These are phyloP conservation scores for Rostrohypoxylon terebratum DNA, from an alignment of 495 filamentous ascomycete species.

Conservation along the genomic window DNA sequence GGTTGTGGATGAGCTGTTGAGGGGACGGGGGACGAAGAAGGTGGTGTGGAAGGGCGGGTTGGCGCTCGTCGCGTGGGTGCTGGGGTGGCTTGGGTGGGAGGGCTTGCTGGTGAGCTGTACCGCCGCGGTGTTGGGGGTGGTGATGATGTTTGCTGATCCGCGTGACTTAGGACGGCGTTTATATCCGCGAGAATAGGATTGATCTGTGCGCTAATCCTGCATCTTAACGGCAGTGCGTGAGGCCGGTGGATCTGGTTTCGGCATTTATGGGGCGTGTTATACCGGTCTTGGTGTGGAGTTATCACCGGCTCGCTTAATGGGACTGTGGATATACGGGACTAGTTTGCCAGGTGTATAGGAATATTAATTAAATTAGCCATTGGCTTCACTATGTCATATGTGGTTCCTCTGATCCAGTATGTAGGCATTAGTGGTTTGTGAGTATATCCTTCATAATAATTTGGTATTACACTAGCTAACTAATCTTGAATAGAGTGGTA, in stretches of 20 bases:
- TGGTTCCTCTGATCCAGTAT: neutral
- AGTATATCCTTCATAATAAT: slow-evolving; percentile 50
- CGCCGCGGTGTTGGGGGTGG: neutral
- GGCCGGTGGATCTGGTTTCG: neutral
- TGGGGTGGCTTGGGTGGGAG: slow-evolving; percentile 49
- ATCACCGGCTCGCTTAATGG: neutral
- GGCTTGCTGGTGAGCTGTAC: slow-evolving; percentile 41
- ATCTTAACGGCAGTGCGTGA: neutral
- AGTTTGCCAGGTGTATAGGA: neutral
- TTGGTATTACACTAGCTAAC: neutral
- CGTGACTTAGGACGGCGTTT: slow-evolving; percentile 19
- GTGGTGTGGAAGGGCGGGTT: slow-evolving; percentile 41
- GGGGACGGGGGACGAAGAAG: slow-evolving; percentile 30
- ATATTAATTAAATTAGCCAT: neutral
- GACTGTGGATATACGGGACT: neutral
- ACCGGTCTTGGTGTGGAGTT: too few relatives aligned
- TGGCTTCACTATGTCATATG: neutral
- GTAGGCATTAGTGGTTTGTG: slow-evolving; percentile 34
- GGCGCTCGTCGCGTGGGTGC: slow-evolving; percentile 39
- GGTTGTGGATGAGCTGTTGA: slow-evolving; percentile 33
- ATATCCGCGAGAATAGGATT: slow-evolving; percentile 27
- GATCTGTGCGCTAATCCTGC: slow-evolving; percentile 11
- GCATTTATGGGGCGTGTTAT: neutral
- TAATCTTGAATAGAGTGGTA: slow-evolving; percentile 58
- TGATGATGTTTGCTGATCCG: neutral